Evolutionary conservation across 2,329 filamentous ascomycete species (phyloP), one percentile per base, ranked within the genome.

Genomic region (Simplicillium sp.): DNA sequence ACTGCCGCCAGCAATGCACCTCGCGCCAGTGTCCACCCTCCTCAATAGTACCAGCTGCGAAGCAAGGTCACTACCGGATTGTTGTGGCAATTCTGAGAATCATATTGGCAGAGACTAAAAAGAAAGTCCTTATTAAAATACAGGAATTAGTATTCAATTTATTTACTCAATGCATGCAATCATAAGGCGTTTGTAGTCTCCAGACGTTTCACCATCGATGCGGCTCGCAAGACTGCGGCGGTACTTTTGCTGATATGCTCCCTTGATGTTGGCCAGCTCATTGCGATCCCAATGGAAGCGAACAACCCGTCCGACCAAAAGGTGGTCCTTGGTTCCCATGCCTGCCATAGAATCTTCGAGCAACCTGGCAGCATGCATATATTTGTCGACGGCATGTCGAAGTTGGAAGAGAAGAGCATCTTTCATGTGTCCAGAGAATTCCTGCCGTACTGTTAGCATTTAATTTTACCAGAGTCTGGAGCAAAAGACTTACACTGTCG

Each of bases 401-500:
- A 96, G 67, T 59, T 95, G 87, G 57, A 80, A 80, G 18, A 92
- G 64, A 1, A 97, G 73, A 0, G 87, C 87, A 13, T 86, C 77
- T 58, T 89, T 72, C 88, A 97, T 96, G 57, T 97, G 90, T 1
- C 90, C 90, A 0, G 82, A 85, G 62, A 96, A 96, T 54, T 92
- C 80, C 65, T 81, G 45, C 8, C 44, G 4, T 6, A 14, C 15
- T 11, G 11, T 44, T 35, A 38, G 40, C 18, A 15, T 43, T 48
- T 28, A 46, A 46, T 31, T 38, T 13, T 36, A 16, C 7, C 3
- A 16, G 6, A 13, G 15, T n/a, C 13, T 36, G 34, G 34, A 16
- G 18, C 17, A 25, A 20, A 11, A 11, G 17, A 56, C 67, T 62
- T 59, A 80, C 77, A 52, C 77, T 84, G 46, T 79, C 77, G 51